These are phyloP conservation scores for Narthecium ossifragum DNA, from an alignment of 106 monocot genomes.

Conservation along the genomic window DNA sequence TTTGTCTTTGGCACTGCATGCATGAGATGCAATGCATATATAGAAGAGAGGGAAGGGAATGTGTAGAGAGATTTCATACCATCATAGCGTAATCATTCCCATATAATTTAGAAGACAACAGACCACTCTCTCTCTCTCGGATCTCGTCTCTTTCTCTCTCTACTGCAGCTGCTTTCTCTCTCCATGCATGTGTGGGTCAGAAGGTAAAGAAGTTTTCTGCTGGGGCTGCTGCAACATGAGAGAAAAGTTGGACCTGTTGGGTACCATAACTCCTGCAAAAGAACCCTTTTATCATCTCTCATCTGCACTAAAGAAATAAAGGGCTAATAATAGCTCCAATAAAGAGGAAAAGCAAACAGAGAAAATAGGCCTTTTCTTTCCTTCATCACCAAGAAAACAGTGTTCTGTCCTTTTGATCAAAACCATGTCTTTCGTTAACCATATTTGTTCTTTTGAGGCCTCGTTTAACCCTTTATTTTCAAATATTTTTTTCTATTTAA, in stretches of 20 bases:
- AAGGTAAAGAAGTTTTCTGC: background rate
- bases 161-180: background rate
- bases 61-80: background rate
- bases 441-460: no score
- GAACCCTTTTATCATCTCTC: background rate
- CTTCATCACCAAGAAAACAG: background rate
- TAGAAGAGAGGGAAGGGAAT: background rate
- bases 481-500: no score
- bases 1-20: background rate
- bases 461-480: no score
- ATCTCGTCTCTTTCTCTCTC: constrained; percentile 1
- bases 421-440: no score
- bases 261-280: constrained; percentile 3
- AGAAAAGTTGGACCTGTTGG: constrained; percentile 1
- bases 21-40: background rate
- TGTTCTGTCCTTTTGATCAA: no score
- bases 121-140: background rate
- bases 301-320: background rate
- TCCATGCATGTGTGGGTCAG: background rate
- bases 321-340: background rate
- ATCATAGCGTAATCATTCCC: constrained; percentile 8
- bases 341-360: background rate
- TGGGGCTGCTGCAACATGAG: background rate
- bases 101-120: constrained; percentile 3
- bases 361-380: background rate